phyloP scores from a whole-genome alignment of 805 yeast genomes.

The Teunomyces gatunensis region DNA sequence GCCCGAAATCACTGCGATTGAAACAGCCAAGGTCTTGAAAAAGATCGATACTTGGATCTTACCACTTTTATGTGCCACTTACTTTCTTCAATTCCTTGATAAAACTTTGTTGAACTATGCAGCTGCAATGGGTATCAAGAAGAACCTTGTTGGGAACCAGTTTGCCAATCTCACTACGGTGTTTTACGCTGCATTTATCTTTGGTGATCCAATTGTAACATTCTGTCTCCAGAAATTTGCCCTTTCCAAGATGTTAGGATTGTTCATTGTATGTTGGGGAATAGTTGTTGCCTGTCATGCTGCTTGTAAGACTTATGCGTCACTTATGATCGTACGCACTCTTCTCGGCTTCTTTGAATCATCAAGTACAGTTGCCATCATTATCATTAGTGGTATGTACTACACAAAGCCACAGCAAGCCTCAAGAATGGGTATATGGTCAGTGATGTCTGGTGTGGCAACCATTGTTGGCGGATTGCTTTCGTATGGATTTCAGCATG shows the following conservation, averaged over 20 bases:
- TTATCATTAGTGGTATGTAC: constrained; percentile 61
- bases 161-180: constrained; percentile 54
- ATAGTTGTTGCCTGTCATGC: constrained; percentile 45
- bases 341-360: constrained; percentile 55
- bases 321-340: constrained; percentile 54
- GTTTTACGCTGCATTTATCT: constrained; percentile 51
- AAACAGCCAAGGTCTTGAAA: constrained; percentile 10
- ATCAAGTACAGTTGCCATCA: constrained; percentile 54
- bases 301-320: constrained; percentile 52
- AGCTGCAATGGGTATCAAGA: constrained; percentile 61
- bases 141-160: constrained; percentile 45
- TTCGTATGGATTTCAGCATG: constrained; percentile 52
- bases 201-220: constrained; percentile 49
- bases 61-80: constrained; percentile 51
- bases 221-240: constrained; percentile 49
- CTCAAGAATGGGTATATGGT: constrained; percentile 54
- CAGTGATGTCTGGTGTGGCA: constrained; percentile 57
- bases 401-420: constrained; percentile 54
- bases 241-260: constrained; percentile 48
- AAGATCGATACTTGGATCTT: constrained; percentile 50
- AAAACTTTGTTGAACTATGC: constrained; percentile 60
- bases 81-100: constrained; percentile 57
- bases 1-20: constrained; percentile 1
- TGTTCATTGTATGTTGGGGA: constrained; percentile 54
- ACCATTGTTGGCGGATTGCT: constrained; percentile 47